Evolutionary conservation across 2,329 filamentous ascomycete genomes (phyloP).

Genomic region (Xylaria sp.): DNA sequence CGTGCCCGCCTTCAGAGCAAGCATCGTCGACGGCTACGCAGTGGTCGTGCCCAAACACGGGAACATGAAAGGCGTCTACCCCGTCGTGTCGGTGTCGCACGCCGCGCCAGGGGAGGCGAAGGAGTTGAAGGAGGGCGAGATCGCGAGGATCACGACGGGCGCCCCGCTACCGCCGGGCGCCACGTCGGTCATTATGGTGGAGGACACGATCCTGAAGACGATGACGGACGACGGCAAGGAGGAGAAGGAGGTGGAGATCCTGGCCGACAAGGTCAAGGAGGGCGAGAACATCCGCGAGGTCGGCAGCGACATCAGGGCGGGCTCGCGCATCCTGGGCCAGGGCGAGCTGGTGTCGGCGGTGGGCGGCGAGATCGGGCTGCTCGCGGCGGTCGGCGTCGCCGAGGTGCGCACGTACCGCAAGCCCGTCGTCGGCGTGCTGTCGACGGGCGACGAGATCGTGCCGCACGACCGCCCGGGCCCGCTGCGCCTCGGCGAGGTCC

Average conservation of each 20-base stretch:
- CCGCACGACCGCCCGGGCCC: slow-evolving; percentile 65
- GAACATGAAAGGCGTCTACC: slow-evolving; percentile 76
- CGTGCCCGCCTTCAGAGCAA: slow-evolving; percentile 91
- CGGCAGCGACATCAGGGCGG: slow-evolving; percentile 80
- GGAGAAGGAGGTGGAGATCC: slow-evolving; percentile 85
- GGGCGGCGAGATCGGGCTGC: slow-evolving; percentile 87
- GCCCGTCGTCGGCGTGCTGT: slow-evolving; percentile 83
- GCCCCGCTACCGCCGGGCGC: slow-evolving; percentile 87
- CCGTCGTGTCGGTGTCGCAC: slow-evolving; percentile 84
- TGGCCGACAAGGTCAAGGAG: slow-evolving; percentile 72
- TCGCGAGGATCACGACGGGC: slow-evolving; percentile 92
- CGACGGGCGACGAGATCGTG: slow-evolving; percentile 93
- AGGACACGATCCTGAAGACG: slow-evolving; percentile 80
- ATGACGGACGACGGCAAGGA: slow-evolving; percentile 80
- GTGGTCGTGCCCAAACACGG: slow-evolving; percentile 67
- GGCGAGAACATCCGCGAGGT: slow-evolving; percentile 91
- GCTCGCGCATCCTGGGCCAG: slow-evolving; percentile 69
- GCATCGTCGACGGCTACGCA: slow-evolving; percentile 96
- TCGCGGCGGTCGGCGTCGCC: slow-evolving; percentile 79
- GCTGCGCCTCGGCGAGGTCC: slow-evolving; percentile 79
- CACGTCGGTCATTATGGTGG: slow-evolving; percentile 94
- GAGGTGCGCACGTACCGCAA: slow-evolving; percentile 73
- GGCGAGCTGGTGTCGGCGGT: slow-evolving; percentile 84
- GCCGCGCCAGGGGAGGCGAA: slow-evolving; percentile 72
- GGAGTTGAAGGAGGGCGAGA: slow-evolving; percentile 69